Evolutionary conservation across 2,329 filamentous ascomycete genomes (phyloP).

Genomic region (Nothophaeocryptopus gaeumannii): DNA sequence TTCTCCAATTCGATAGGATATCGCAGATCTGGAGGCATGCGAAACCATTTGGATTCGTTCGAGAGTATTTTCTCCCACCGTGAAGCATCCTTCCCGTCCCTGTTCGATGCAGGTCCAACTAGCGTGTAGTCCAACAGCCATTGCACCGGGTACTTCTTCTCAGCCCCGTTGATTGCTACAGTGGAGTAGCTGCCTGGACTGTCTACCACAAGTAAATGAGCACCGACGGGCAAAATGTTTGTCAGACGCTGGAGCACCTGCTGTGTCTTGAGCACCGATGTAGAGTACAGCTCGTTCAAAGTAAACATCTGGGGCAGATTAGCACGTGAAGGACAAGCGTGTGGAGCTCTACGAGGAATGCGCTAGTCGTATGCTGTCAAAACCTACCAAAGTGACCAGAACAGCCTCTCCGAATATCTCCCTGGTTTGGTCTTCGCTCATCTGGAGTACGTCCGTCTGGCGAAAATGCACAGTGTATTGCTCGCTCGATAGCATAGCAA

Average conservation of each 20-base stretch:
- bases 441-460: conserved; percentile 51
- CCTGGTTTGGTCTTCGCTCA: conserved; percentile 37
- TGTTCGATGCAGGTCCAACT: conserved; percentile 37
- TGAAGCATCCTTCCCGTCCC: conserved; percentile 14
- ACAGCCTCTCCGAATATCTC: conserved; percentile 32
- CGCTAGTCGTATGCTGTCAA: too few relatives aligned
- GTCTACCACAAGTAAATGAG: conserved; percentile 80
- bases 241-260: conserved; percentile 70
- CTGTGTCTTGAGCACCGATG: conserved; percentile 72
- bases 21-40: conserved; percentile 58
- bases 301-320: conserved; percentile 65
- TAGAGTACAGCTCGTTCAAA: conserved; percentile 87
- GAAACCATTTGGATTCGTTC: conserved; percentile 82
- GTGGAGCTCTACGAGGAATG: too few relatives aligned
- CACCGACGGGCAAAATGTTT: conserved; percentile 53
- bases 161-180: conserved; percentile 57
- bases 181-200: conserved; percentile 92
- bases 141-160: conserved; percentile 83
- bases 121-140: conserved; percentile 86
- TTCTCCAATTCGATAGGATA: conserved; percentile 89
- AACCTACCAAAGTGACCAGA: conserved; percentile 62
- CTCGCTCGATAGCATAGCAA: conserved; percentile 34
- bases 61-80: conserved; percentile 72
- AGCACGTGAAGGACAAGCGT: too few relatives aligned
- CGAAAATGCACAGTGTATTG: conserved; percentile 43